Evolutionary conservation across 2,329 filamentous ascomycete genomes (phyloP).

Genomic region (Epichloe gansuensis): DNA sequence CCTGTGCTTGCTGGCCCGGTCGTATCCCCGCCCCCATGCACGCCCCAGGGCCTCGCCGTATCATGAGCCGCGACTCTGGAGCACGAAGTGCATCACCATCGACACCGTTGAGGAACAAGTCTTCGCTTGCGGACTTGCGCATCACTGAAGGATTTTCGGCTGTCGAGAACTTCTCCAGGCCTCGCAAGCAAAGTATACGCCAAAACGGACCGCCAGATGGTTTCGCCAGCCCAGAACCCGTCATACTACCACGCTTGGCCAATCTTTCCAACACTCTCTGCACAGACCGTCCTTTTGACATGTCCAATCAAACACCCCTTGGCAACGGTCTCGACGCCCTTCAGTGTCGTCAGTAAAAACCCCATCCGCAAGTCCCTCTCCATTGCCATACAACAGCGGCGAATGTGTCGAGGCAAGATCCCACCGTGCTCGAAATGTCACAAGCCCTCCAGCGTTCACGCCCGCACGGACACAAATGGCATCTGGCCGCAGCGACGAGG

Average conservation of each 20-base stretch:
- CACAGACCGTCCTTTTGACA: slow-evolving; percentile 20
- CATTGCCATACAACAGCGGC: slow-evolving; percentile 25
- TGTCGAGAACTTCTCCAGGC: slow-evolving; percentile 48
- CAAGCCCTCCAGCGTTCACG: slow-evolving; percentile 12
- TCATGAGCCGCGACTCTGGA: slow-evolving; percentile 6
- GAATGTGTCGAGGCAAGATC: slow-evolving; percentile 27
- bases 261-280: slow-evolving; percentile 11
- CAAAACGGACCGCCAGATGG: slow-evolving; percentile 19
- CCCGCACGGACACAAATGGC: slow-evolving; percentile 17
- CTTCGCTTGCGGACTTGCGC: slow-evolving; percentile 22
- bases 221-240: slow-evolving; percentile 16
- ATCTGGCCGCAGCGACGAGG: slow-evolving; percentile 22
- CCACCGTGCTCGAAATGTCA: slow-evolving; percentile 18
- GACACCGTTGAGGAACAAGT: slow-evolving; percentile 18
- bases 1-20: not conserved
- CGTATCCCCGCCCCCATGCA: slow-evolving; percentile 5
- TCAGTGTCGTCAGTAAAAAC: slow-evolving; percentile 38
- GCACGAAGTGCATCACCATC: slow-evolving; percentile 19
- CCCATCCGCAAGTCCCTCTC: slow-evolving; percentile 32
- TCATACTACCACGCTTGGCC: slow-evolving; percentile 15
- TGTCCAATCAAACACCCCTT: slow-evolving; percentile 20
- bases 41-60: slow-evolving; percentile 8
- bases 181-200: slow-evolving; percentile 40
- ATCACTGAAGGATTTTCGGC: slow-evolving; percentile 22
- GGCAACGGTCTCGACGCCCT: slow-evolving; percentile 33